phyloP scores from a whole-genome alignment of 345 rosid species.

The Bruguiera gymnorhiza region DNA sequence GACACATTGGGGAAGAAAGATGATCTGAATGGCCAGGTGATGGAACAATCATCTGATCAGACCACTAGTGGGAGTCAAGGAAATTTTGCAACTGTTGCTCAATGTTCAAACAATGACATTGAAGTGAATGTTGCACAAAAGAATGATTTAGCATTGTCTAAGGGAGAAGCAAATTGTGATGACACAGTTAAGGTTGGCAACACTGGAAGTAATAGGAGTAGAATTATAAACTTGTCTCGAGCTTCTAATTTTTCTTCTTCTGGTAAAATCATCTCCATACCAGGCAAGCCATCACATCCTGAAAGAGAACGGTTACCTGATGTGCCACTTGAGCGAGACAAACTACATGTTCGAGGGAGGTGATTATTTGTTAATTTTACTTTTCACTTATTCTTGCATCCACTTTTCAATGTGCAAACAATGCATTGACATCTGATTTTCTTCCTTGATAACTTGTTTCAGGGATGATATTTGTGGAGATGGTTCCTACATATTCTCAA shows the following conservation, averaged over 20 bases:
- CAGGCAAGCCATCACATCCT: conserved; percentile 39
- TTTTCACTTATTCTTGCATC: conserved; percentile 10
- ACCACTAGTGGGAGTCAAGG: conserved; percentile 32
- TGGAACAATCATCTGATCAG: conserved; percentile 33
- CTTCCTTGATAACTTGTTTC: not conserved
- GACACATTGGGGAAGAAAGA: conserved; percentile 31
- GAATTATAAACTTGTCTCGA: conserved; percentile 55
- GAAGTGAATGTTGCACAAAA: not conserved
- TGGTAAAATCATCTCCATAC: conserved; percentile 38
- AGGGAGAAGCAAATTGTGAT: conserved; percentile 38
- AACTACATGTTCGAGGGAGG: conserved; percentile 62
- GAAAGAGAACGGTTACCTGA: conserved; percentile 62
- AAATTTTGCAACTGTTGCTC: conserved; percentile 28
- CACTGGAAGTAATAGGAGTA: conserved; percentile 48
- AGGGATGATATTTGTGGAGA: conserved; percentile 16
- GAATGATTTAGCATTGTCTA: conserved; percentile 18
- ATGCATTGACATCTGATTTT: conserved; percentile 7
- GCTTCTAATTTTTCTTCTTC: conserved; percentile 46
- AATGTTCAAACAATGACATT: conserved; percentile 31
- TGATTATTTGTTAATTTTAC: conserved; percentile 40
- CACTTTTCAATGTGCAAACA: conserved; percentile 3
- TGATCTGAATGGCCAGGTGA: conserved; percentile 21
- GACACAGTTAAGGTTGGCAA: conserved; percentile 39
- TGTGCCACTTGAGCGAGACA: conserved; percentile 47
- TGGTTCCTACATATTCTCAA: conserved; percentile 41